Evolutionary conservation across 2,329 filamentous ascomycete species (phyloP).

Genomic region (Aureobasidium sp.): DNA sequence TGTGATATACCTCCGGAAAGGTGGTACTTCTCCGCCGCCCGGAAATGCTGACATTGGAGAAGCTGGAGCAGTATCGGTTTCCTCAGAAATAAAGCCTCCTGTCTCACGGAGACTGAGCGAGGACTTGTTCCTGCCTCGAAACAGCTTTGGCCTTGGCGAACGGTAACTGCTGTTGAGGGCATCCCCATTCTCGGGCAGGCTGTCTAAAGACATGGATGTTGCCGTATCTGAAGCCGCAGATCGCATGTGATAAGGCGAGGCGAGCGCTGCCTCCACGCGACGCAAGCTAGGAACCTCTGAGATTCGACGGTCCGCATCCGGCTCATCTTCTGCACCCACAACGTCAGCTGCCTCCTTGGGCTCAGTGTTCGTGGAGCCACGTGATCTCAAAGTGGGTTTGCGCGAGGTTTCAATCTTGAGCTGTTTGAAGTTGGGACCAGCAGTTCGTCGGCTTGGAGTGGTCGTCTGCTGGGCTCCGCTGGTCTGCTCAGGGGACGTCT

Average conservation of each 20-base stretch:
- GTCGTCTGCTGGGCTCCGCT: neutral
- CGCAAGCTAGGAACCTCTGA: conserved; percentile 13
- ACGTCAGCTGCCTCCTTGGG: neutral
- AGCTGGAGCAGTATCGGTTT: conserved; percentile 11
- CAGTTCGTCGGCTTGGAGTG: conserved; percentile 60
- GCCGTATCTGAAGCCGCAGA: conserved; percentile 14
- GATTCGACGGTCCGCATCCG: conserved; percentile 2
- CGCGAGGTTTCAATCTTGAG: conserved; percentile 76
- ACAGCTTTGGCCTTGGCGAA: conserved; percentile 20
- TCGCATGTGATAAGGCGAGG: conserved; percentile 10
- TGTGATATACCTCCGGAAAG: conserved; percentile 2
- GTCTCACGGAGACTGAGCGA: conserved; percentile 59
- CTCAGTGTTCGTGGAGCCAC: conserved; percentile 3
- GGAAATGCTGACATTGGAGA: conserved; percentile 14
- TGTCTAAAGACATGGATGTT: conserved; percentile 13
- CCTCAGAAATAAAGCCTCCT: conserved; percentile 47
- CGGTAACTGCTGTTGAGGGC: neutral
- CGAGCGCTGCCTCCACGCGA: conserved; percentile 5
- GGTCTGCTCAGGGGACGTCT: neutral
- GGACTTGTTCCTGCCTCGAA: conserved; percentile 41
- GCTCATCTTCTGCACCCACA: neutral
- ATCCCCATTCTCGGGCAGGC: conserved; percentile 9
- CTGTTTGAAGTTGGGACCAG: conserved; percentile 69
- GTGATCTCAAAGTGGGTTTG: conserved; percentile 19
- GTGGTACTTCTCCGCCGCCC: neutral